Base-by-base conservation (phyloP, 495 filamentous ascomycete genomes). In the Filosporella fistucella region DNA sequence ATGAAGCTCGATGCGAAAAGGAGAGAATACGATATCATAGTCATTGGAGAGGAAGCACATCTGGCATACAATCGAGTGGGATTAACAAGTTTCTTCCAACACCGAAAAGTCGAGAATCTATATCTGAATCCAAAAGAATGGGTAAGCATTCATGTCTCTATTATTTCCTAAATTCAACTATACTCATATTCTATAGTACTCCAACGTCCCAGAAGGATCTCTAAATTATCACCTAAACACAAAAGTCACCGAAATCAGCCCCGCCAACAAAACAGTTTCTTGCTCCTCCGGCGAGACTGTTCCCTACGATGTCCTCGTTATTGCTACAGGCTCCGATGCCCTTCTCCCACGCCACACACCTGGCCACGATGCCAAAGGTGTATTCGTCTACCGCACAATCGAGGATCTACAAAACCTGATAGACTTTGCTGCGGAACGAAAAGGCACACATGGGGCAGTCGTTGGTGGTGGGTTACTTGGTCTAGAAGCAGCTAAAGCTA, bases 21-120 rank as follows among this genome's bases (percentile, higher is more conserved):
- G 49, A 74, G 82, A 25, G 83, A 89, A 64, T 96, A 88, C 62
- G 82, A 94, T 59, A 80, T 97, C 36, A 71, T 91, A 8, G 91
- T 96, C 26, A 87, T 97, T 61, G 91, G 91, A 59, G 91, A 97
- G 59, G 91, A 97, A 61, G 69, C 85, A 1, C 86, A 97, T 68
- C 67, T 96, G 50, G 91, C 91, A 2, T 97, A 97, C 66, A 97
- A 97, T 59, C 85, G 91, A 39, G 91, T 97, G 17, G 91, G 91
- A n/a, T 74, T 97, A 30, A 95, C 90, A 6, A 86, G 81, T 30
- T 97, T 90, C 70, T 97, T 97, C 58, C 83, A 88, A 57, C 90
- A 96, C 66, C 78, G 91, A 49, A 80, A 88, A 51, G 85, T 94
- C 13, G 89, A 95, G 66, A 88, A 93, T 58, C 62, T 97, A 33